phyloP scores from a whole-genome alignment of 441 rosid species.

The Biscutella laevigata region DNA sequence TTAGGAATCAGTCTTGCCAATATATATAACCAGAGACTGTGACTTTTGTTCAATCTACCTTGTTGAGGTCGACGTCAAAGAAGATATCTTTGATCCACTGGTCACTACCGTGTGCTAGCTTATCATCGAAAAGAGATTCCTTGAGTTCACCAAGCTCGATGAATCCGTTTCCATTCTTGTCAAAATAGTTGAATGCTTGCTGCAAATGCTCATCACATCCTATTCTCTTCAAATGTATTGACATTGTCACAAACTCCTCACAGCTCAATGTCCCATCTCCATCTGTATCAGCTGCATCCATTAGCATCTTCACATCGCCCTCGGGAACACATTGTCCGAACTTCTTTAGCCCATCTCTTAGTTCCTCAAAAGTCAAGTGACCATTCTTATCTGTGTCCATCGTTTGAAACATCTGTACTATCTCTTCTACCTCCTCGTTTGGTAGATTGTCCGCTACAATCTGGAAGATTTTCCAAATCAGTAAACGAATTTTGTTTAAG shows the following conservation, averaged over 20 bases:
- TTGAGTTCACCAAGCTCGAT: constrained; percentile 72
- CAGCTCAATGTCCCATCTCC: constrained; percentile 67
- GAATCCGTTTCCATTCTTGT: constrained; percentile 52
- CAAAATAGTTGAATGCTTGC: constrained; percentile 57
- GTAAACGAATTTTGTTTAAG: too few relatives aligned
- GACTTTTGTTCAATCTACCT: constrained; percentile 40
- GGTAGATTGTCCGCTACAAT: constrained; percentile 78
- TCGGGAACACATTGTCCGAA: constrained; percentile 58
- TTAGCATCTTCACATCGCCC: constrained; percentile 59
- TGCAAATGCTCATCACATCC: constrained; percentile 56
- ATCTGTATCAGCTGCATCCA: constrained; percentile 77
- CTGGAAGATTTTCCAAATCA: constrained; percentile 24
- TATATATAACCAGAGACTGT: too few relatives aligned
- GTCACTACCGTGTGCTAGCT: constrained; percentile 37
- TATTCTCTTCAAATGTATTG: constrained; percentile 61
- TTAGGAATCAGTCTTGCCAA: too few relatives aligned
- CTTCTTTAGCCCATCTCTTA: constrained; percentile 50
- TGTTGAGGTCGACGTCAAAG: constrained; percentile 64
- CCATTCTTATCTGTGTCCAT: constrained; percentile 84
- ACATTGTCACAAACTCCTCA: constrained; percentile 72
- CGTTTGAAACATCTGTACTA: constrained; percentile 49
- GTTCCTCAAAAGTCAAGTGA: constrained; percentile 64
- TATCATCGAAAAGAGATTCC: constrained; percentile 50
- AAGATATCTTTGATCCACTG: constrained; percentile 65
- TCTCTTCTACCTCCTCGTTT: constrained; percentile 45